phyloP scores from a whole-genome alignment of 768 basidiomycete species.

The Podaxis pistillaris region DNA sequence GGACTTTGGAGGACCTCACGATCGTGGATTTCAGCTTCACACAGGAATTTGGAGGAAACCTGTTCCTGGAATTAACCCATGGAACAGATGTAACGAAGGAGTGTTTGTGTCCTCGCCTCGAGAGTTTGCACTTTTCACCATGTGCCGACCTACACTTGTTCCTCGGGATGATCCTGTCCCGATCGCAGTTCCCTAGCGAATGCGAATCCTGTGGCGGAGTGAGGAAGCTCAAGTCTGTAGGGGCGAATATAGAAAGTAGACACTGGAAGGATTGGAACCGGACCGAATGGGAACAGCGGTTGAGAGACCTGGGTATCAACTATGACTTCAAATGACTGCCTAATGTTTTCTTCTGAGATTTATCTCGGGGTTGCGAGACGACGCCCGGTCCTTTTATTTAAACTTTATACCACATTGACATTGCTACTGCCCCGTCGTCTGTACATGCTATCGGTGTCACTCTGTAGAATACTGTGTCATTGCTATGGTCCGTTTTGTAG shows the following conservation, averaged over 20 bases:
- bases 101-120: constrained; percentile 7
- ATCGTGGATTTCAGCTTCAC: neutral
- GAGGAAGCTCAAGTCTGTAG: constrained; percentile 1
- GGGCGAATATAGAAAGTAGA: neutral
- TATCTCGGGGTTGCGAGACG: neutral
- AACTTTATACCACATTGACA: too few relatives aligned
- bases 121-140: neutral
- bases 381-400: too few relatives aligned
- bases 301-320: neutral
- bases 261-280: neutral
- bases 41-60: neutral
- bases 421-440: too few relatives aligned
- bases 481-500: too few relatives aligned
- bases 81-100: neutral
- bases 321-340: neutral
- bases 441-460: too few relatives aligned
- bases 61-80: neutral
- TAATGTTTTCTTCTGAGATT: neutral
- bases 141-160: neutral
- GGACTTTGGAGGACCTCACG: constrained; percentile 1
- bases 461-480: too few relatives aligned
- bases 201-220: neutral
- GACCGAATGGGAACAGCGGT: neutral
- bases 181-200: neutral
- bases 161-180: neutral